Evolutionary conservation across 768 basidiomycete species (phyloP).

Genomic region (Russula foetens): DNA sequence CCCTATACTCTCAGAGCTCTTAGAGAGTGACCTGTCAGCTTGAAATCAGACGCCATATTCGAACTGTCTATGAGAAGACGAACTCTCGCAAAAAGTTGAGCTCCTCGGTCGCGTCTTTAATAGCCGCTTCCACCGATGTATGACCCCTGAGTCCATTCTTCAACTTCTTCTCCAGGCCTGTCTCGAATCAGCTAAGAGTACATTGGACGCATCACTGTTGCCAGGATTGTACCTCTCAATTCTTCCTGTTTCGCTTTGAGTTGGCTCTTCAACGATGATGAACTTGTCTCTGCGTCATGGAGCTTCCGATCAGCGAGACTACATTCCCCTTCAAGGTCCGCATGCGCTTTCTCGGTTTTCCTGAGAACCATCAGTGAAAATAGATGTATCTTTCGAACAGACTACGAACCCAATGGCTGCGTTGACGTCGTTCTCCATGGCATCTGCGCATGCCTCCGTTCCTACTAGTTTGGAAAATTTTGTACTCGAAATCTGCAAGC

Average conservation of each 20-base stretch:
- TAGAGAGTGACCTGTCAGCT: constrained; percentile 24
- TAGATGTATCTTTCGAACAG: not conserved
- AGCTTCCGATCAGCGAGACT: constrained; percentile 44
- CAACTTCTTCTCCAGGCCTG: constrained; percentile 45
- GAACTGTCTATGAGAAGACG: constrained; percentile 12
- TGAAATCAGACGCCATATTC: not conserved
- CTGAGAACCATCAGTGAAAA: constrained; percentile 31
- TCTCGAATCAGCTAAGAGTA: not conserved
- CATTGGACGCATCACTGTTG: constrained; percentile 1
- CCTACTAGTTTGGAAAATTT: constrained; percentile 64
- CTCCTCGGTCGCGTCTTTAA: constrained; percentile 39
- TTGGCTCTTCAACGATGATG: constrained; percentile 53
- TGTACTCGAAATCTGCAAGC: constrained; percentile 51
- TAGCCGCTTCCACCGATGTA: constrained; percentile 38
- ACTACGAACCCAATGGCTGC: constrained; percentile 44
- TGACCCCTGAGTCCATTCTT: constrained; percentile 34
- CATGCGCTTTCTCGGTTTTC: constrained; percentile 57
- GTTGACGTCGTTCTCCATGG: constrained; percentile 70
- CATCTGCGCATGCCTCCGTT: constrained; percentile 46
- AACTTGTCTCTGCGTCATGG: constrained; percentile 53
- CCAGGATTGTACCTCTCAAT: constrained; percentile 54
- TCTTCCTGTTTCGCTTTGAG: constrained; percentile 56
- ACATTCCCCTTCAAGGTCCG: constrained; percentile 37
- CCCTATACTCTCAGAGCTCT: constrained; percentile 30
- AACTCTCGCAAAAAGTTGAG: constrained; percentile 40